These are phyloP conservation scores for Nicotiana tabacum DNA, from an alignment of 257 asterid species.

Conservation along the genomic window DNA sequence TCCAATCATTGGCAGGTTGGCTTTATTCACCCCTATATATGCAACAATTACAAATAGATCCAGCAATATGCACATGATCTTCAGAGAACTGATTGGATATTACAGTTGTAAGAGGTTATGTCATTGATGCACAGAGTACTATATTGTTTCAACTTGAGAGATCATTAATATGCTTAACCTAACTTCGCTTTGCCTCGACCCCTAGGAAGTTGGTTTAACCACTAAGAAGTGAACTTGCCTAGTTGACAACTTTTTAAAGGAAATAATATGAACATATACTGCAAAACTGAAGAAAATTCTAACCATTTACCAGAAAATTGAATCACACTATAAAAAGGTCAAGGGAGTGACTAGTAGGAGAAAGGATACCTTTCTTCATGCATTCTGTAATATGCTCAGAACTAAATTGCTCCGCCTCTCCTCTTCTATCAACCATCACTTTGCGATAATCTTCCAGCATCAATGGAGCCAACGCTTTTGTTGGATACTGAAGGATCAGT, in stretches of 20 bases:
- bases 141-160: neutral
- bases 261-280: neutral
- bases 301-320: neutral
- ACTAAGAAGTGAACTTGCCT: constrained; percentile 7
- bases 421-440: constrained; percentile 80
- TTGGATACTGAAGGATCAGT: constrained; percentile 65
- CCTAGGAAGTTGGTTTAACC: neutral
- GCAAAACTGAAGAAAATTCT: neutral
- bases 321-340: neutral
- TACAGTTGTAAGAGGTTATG: neutral
- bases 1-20: neutral
- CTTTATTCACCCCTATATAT: neutral
- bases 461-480: constrained; percentile 86
- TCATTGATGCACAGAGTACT: neutral
- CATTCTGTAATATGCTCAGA: constrained; percentile 65
- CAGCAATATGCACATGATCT: neutral
- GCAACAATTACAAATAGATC: constrained; percentile 3
- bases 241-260: neutral
- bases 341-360: neutral
- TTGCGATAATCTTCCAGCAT: constrained; percentile 87
- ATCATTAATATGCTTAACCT: neutral
- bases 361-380: constrained; percentile 64
- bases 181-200: neutral
- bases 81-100: neutral
- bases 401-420: constrained; percentile 76